Evolutionary conservation across 257 asterid species (phyloP), one percentile per base, ranked within the genome.

Genomic region (Schizonepeta tenuifolia): DNA sequence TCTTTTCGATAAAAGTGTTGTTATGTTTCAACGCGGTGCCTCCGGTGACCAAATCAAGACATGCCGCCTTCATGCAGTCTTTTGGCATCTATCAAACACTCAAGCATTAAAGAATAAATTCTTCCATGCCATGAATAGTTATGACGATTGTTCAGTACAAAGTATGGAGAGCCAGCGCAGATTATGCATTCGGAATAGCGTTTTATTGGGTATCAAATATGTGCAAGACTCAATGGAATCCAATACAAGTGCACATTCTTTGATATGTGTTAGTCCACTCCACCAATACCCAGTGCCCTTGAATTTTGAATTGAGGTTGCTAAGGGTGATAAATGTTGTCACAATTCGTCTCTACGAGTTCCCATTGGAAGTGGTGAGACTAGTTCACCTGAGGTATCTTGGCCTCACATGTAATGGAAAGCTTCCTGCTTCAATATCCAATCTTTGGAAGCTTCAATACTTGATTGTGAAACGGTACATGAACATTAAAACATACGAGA

Each of bases 1-100:
- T 2, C 73, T 78, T 68, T 40, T 59, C 18, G 15, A 31, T 22
- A 31, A 9, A 36, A 73, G 54, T 21, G 33, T 78, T 38, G 20
- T n/a, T n/a, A n/a, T n/a, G n/a, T n/a, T n/a, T n/a, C n/a, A n/a
- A n/a, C n/a, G n/a, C n/a, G n/a, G n/a, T n/a, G n/a, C n/a, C n/a
- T n/a, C n/a, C n/a, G n/a, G n/a, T n/a, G n/a, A n/a, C n/a, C n/a
- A n/a, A n/a, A n/a, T n/a, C n/a, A n/a, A n/a, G n/a, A n/a, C n/a
- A n/a, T n/a, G n/a, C n/a, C n/a, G n/a, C n/a, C n/a, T n/a, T n/a
- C n/a, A n/a, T n/a, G n/a, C n/a, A n/a, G n/a, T n/a, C n/a, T n/a
- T 43, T 11, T 31, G 65, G n/a, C n/a, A n/a, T n/a, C n/a, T n/a
- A n/a, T n/a, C n/a, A n/a, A n/a, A n/a, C n/a, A n/a, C n/a, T n/a